Base-by-base conservation (phyloP, 805 yeast genomes). In the Blastobotrys mokoenaii region DNA sequence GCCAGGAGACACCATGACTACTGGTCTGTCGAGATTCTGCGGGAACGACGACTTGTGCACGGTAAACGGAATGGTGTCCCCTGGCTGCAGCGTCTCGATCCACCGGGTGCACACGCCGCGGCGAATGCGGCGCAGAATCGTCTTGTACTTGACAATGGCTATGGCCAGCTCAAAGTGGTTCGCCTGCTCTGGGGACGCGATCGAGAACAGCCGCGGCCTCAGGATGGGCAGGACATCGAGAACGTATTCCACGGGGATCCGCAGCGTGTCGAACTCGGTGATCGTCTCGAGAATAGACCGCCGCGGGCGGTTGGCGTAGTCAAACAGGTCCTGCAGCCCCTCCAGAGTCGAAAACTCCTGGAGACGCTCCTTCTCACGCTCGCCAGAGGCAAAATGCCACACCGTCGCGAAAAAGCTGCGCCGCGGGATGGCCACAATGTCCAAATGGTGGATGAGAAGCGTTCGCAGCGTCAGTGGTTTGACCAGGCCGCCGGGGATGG, bases 221-320 rank as follows among this genome's bases (percentile, higher is more conserved):
- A 93, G 73, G 1, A 69, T 56, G 3, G 97, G 97, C 51, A 93
- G 70, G 17, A 86, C 64, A 49, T 93, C 97, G 37, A 85, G 69
- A 3, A 87, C 54, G 56, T 83, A 82, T 46, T 77, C 82, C 31
- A 84, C 59, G 1, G 98, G 97, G 25, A 93, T 77, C 41, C 65
- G 71, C 36, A 93, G 69, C 3, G 86, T 74, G 50, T 76, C 79
- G 59, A 93, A 93, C 60, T 93, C 99, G 43, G 78, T 72, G 5
- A 93, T 61, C 0, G 84, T 83, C 61, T 93, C 99, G 17, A 88
- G 59, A 3, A 89, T 74, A 41, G 95, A 87, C 52, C 99, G 64
- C 51, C 96, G 72, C 3, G 97, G 97, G 48, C 97, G 69, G 59
- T 87, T 84, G n/a, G 94, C 94, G 62, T 93, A 93, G 61, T 90